Conservation (phyloP, 495 filamentous ascomycete species). For the Aspergillus carlsbadensis region DNA sequence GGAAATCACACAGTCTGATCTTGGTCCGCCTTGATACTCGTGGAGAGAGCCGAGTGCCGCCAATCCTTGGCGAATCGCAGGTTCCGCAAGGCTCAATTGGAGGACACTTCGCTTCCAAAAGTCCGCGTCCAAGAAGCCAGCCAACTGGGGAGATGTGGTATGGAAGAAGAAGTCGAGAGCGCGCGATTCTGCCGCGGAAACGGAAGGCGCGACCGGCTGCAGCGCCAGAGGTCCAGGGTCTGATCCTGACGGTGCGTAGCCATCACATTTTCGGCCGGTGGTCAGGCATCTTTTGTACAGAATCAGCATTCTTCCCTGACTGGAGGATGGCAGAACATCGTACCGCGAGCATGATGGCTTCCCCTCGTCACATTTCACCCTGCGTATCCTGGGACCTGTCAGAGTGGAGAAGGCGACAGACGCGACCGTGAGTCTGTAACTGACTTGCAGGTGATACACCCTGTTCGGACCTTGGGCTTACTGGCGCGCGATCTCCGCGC, state of each 20-base stretch:
- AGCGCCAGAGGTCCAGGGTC: neutral
- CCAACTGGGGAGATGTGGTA: conserved; percentile 48
- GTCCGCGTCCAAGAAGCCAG: conserved; percentile 58
- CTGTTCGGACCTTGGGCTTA: conserved; percentile 26
- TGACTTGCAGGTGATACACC: conserved; percentile 38
- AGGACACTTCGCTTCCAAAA: conserved; percentile 57
- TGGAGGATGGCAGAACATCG: neutral
- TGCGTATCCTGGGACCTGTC: conserved; percentile 16
- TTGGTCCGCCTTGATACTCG: conserved; percentile 27
- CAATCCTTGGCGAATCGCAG: conserved; percentile 61
- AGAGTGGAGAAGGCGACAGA: neutral
- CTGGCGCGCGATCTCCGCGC: conserved; percentile 17
- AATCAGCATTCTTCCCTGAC: neutral
- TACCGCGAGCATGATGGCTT: conserved; percentile 27
- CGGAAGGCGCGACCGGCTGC: conserved; percentile 7
- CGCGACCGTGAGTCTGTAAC: conserved; percentile 9
- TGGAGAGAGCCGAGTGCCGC: conserved; percentile 62
- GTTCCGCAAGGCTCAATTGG: conserved; percentile 57
- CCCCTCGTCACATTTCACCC: conserved; percentile 34
- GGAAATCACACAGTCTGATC: neutral
- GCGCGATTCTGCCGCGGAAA: conserved; percentile 10
- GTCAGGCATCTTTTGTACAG: conserved; percentile 28
- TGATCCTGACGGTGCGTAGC: conserved; percentile 17
- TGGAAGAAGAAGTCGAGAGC: conserved; percentile 21
- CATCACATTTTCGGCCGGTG: conserved; percentile 38